A percentile compares a stretch with the other conserved stretches of the same genome.
Evolutionary conservation across 176 grass and related monocot genomes (phyloP).

Genomic region (Lolium perenne): DNA sequence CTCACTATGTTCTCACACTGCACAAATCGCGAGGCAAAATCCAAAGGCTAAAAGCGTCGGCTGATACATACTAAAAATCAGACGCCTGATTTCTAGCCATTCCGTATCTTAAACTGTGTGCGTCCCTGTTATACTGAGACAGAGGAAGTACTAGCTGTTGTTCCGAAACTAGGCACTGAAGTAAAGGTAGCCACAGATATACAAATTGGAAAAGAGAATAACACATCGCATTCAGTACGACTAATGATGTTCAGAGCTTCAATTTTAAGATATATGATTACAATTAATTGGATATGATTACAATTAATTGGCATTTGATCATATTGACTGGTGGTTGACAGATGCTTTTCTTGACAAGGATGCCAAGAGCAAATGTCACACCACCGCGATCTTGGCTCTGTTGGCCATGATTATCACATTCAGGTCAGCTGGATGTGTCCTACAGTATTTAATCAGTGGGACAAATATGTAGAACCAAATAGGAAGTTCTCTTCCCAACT

Average conservation of each 20-base stretch:
- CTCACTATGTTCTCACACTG: too few species aligned
- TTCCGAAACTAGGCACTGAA: not conserved
- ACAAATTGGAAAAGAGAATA: not conserved
- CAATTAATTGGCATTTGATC: slow-evolving; percentile 24
- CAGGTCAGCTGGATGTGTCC: slow-evolving; percentile 14
- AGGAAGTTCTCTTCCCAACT: slow-evolving; percentile 14
- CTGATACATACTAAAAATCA: too few species aligned
- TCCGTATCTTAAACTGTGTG: too few species aligned
- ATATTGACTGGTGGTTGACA: slow-evolving; percentile 50
- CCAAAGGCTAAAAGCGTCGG: too few species aligned
- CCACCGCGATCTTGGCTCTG: slow-evolving; percentile 36
- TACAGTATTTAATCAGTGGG: slow-evolving; percentile 2
- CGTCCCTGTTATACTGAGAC: too few species aligned
- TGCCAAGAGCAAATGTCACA: slow-evolving; percentile 41
- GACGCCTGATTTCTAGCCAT: too few species aligned
- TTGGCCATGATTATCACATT: slow-evolving; percentile 23
- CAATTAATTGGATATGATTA: slow-evolving; percentile 27
- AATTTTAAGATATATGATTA: not conserved
- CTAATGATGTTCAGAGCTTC: not conserved
- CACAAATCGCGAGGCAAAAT: too few species aligned
- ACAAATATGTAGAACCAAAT: slow-evolving; percentile 26
- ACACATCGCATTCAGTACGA: not conserved
- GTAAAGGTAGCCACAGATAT: not conserved
- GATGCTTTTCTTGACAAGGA: slow-evolving; percentile 40
- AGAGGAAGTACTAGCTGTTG: too few species aligned